Percentiles rank a stretch among this genome's conserved stretches.
These are phyloP conservation scores for Corynascus novoguineensis DNA, from an alignment of 495 filamentous ascomycete species.

Conservation along the genomic window DNA sequence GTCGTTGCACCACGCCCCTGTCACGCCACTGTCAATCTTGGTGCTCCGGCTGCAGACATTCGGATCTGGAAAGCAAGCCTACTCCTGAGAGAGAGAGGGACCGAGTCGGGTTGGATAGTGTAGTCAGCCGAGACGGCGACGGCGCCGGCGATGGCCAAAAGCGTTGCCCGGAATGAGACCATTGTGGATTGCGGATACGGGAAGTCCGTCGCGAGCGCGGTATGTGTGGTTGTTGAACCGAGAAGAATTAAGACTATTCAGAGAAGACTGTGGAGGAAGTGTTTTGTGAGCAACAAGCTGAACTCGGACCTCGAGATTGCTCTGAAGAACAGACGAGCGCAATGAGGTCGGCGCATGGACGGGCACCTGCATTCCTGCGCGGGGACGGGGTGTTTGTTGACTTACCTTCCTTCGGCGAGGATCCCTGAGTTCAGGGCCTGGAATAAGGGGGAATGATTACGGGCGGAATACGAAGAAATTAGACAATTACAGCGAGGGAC, in stretches of 20 bases:
- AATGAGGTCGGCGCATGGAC: conserved; percentile 7
- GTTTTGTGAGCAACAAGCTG: conserved; percentile 13
- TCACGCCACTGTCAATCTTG: neutral
- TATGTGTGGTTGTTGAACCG: neutral
- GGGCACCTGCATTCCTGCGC: conserved; percentile 4
- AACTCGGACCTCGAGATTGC: neutral
- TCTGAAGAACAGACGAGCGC: neutral
- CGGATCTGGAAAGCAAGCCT: conserved; percentile 18
- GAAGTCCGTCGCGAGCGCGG: neutral
- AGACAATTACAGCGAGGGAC: conserved; percentile 1
- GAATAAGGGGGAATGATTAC: conserved; percentile 12
- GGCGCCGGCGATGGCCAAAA: conserved; percentile 44
- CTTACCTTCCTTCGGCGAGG: conserved; percentile 2
- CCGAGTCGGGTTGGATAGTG: conserved; percentile 55
- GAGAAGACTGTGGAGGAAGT: neutral
- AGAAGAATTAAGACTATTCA: neutral
- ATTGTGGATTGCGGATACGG: conserved; percentile 29
- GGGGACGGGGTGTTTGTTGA: neutral
- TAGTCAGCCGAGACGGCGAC: conserved; percentile 43
- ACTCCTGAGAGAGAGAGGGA: conserved; percentile 44
- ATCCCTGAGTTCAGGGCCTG: conserved; percentile 2
- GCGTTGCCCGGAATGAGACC: conserved; percentile 40
- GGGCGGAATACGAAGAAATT: conserved; percentile 3
- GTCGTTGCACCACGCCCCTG: conserved; percentile 64
- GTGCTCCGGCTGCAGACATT: neutral